Conservation (phyloP, 1,139 yeast genomes). For the Magnusiomyces ingens region DNA sequence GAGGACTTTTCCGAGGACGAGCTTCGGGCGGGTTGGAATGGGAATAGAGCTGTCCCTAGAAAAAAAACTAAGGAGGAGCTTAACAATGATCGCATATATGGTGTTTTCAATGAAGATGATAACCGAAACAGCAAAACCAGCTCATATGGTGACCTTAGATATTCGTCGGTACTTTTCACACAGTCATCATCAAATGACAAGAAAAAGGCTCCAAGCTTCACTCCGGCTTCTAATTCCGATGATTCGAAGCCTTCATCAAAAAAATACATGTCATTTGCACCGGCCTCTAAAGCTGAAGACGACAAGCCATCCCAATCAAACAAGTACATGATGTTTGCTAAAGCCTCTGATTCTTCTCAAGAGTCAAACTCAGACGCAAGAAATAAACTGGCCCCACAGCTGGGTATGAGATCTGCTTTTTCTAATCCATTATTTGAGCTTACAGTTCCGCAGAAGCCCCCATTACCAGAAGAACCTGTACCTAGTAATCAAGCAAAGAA, state of each 20-base stretch:
- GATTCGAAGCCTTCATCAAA: background rate
- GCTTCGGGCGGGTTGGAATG: background rate
- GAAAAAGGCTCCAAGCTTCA: background rate
- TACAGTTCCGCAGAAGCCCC: background rate
- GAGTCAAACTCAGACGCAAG: background rate
- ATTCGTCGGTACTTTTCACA: conserved; percentile 1
- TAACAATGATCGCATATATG: conserved; percentile 2
- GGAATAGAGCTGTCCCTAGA: no score
- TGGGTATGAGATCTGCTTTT: conserved; percentile 4
- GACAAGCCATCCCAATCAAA: background rate
- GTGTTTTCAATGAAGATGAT: conserved; percentile 1
- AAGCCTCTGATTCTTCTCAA: background rate
- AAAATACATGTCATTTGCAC: background rate
- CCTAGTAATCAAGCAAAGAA: background rate
- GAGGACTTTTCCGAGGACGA: conserved; percentile 2
- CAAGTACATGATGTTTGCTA: background rate
- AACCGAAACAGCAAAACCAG: conserved; percentile 1
- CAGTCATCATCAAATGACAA: background rate
- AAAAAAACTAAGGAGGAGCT: conserved; percentile 5
- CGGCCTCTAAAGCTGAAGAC: background rate
- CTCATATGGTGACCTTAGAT: conserved; percentile 1
- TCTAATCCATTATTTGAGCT: background rate
- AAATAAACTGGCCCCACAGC: background rate
- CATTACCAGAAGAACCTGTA: background rate
- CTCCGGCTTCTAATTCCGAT: background rate